These are phyloP conservation scores for Nicotiana sylvestris DNA, from an alignment of 257 asterid genomes.

Conservation along the genomic window DNA sequence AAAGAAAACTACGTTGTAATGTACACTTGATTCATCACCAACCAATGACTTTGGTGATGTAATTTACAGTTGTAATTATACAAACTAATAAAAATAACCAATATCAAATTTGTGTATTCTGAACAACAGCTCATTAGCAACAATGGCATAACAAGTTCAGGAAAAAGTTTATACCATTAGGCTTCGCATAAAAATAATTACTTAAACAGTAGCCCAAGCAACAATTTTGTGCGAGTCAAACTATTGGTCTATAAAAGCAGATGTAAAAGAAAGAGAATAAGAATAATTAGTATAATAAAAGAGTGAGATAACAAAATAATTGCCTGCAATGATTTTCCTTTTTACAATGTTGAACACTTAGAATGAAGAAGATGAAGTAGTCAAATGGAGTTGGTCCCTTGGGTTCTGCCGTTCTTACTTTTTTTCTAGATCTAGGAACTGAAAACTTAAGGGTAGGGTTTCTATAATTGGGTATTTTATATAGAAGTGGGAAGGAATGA, in stretches of 20 bases:
- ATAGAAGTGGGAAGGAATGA: no score
- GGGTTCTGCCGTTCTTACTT: no score
- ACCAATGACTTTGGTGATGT: no score
- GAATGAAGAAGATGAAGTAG: not conserved
- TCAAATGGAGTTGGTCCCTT: not conserved
- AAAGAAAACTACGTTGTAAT: no score
- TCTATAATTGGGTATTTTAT: no score
- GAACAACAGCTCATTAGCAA: not conserved
- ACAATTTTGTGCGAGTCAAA: not conserved
- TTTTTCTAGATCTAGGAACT: no score
- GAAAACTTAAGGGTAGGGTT: no score
- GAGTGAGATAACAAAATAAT: not conserved
- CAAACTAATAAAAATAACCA: no score
- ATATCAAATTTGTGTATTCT: no score
- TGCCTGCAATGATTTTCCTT: not conserved
- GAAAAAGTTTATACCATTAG: not conserved
- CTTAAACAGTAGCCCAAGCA: not conserved
- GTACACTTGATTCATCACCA: no score
- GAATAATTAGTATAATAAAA: not conserved
- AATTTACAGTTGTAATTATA: no score
- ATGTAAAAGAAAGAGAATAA: not conserved
- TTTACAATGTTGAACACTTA: not conserved
- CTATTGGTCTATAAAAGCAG: not conserved
- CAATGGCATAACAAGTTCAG: not conserved
- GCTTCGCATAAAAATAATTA: not conserved